Base-by-base conservation (phyloP, 352 stramenopile genomes). In the Phytophthora multivora region DNA sequence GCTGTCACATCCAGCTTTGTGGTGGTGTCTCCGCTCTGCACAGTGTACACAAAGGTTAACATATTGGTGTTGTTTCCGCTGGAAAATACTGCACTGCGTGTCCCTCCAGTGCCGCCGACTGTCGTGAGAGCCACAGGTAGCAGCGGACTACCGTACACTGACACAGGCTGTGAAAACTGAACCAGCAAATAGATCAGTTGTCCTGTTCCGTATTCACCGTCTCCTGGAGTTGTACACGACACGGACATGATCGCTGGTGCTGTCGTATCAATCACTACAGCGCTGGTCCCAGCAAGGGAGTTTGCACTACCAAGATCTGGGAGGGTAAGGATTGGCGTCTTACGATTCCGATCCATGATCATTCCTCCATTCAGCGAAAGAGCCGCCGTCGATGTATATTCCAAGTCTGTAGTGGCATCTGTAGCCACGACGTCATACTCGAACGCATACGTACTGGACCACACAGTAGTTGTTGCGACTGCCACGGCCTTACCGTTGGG, bases 311-410 rank as follows among this genome's bases (percentile, higher is more conserved):
- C 75, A 23, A 83, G 38, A 0, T 60, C 68, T 2, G 87, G 87
- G 0, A 96, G 51, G 0, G 70, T 83, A n/a, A 95, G 51, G 6
- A 59, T 52, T 4, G 86, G 79, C 10, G 63, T 74, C 1, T 81
- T 88, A 7, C 72, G 70, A 66, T 93, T 90, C 4, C 87, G 79
- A 60, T 96, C 86, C 10, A 71, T 51, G 46, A 96, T 92, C 12
- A 50, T 75, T 4, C 81, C 86, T 11, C 66, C 74, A 43, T 70
- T 84, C 4, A 91, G 40, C 4, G 52, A 70, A 15, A 96, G 53
- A 16, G 87, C 68, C 15, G 42, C 63, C 16, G 75, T 88, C 2
- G 79, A 91, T 0, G 69, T 62, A 42, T 93, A 96, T 12, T 93
- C 77, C 21, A 96, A 48, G 39, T 91, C 77, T 0, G 45, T 51